Evolutionary conservation across 1,139 yeast genomes (phyloP), one percentile per base, ranked within the genome.

Genomic region (Geotrichum phurueaensis): DNA sequence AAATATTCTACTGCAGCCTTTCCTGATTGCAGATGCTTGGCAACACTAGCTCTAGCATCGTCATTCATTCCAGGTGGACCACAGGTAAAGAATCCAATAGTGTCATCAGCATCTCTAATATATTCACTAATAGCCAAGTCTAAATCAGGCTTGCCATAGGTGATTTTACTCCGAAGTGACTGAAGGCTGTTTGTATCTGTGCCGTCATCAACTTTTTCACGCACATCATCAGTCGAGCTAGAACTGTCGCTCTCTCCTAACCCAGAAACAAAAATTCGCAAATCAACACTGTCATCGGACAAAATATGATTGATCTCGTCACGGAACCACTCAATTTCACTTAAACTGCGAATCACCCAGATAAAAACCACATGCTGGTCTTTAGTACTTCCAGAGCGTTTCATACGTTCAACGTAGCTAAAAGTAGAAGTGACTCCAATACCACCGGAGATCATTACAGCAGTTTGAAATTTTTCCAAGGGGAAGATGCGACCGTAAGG

Each of bases 401-500:
- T 57, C n/a, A 68, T 57, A 33, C 60, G 58, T 51, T 66, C 64
- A 10, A 73, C 68, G 60, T 71, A 68, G 5, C 71, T 62, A 69
- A 71, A 67, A 2, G 68, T 63, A 0, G 85, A 84, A 1, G 92
- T 85, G 62, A 86, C 76, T 67, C 92, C 94, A 64, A 84, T 85
- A 60, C 90, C 89, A 64, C 89, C 85, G 2, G 84, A 81, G 60
- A 85, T 66, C 61, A 85, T 75, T 3, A 84, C 71, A 12, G 77
- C 70, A 58, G 79, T 80, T 58, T 81, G 81, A 69, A 79, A 84
- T 62, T 78, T 78, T 58, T 77, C 76, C 58, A 82, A 60, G 71
- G 86, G 78, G 64, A 81, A 65, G 64, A 74, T 65, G 67, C 73
- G 71, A 67, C 86, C 84, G 65, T 84, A 84, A 0, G 87, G 86